Evolutionary conservation across 2,329 filamentous ascomycete genomes (phyloP).

Genomic region (Fusarium sarcochroum): DNA sequence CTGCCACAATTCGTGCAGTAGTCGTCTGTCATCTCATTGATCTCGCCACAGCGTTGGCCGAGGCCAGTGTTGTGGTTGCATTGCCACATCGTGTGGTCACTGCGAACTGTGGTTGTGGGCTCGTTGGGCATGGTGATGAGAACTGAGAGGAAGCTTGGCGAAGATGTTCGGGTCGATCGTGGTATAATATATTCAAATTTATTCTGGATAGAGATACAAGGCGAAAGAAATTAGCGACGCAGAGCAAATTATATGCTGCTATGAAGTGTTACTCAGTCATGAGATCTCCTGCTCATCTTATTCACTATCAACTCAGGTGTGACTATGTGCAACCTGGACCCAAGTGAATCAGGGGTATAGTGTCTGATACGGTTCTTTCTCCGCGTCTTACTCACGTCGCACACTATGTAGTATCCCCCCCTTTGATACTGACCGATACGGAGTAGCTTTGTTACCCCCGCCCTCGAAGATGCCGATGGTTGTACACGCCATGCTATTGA

Average conservation of each 20-base stretch:
- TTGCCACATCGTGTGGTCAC: constrained; percentile 6
- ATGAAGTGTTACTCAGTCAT: background rate
- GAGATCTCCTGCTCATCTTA: background rate
- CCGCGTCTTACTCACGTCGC: background rate
- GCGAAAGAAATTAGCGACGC: background rate
- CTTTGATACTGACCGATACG: background rate
- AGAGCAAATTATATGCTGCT: background rate
- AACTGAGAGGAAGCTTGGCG: background rate
- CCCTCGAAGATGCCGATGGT: background rate
- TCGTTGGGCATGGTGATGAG: background rate
- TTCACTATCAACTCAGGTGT: background rate
- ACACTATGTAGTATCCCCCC: background rate
- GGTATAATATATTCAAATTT: background rate
- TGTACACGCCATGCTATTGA: background rate
- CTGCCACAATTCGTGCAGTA: background rate
- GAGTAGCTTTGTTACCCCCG: background rate
- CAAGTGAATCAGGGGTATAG: background rate
- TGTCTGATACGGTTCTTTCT: background rate
- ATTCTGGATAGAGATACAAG: background rate
- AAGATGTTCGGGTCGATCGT: background rate
- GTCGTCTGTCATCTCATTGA: background rate
- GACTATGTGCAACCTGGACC: background rate
- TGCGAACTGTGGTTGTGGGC: background rate
- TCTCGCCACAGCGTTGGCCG: background rate
- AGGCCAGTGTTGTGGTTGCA: background rate